Base-by-base conservation (phyloP, 2,329 filamentous ascomycete genomes). In the Penicillium sumatraense region DNA sequence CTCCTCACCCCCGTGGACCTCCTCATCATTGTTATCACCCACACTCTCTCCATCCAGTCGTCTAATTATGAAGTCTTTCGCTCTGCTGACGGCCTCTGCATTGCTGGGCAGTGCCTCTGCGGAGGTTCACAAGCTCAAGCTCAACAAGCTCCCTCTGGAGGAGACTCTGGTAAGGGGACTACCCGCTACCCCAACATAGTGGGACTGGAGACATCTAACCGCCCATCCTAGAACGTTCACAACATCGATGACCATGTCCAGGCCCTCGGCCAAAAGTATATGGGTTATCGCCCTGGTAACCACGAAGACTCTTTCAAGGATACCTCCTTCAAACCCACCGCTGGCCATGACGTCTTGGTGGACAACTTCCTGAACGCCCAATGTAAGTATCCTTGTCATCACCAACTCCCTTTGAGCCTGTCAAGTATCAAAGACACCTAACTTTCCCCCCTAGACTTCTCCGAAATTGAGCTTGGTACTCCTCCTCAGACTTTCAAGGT, bases 351-450 rank as follows among this genome's bases (percentile, higher is more conserved):
- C 54, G 89, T 99, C 38, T 90, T 93, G 55, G 88, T 99, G 68
- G 90, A 87, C 79, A 99, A 99, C 87, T 99, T 97, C 81, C 81
- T 98, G 82, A 99, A 99, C 73, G 95, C 95, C 56, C 95, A 99
- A 80, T 99, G 93, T 96, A 88, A 72, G 90, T 9, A 11, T 29
- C 14, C 24, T 24, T 13, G 20, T n/a, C 21, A 41, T 26, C 38
- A 42, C 21, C 38, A 42, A n/a, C 38, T n/a, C n/a, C n/a, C n/a
- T n/a, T n/a, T n/a, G n/a, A n/a, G n/a, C n/a, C n/a, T n/a, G n/a
- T n/a, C n/a, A n/a, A n/a, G n/a, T n/a, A n/a, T n/a, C 13, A 21
- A 26, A 48, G 23, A 9, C 23, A 51, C 51, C 57, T 66, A 49
- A 63, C 48, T 5, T 29, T 20, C 20, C n/a, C 20, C 40, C 13